Percentiles rank a stretch among this genome's conserved stretches.
Conservation (phyloP, 805 yeast genomes). For the Priceomyces carsonii region DNA sequence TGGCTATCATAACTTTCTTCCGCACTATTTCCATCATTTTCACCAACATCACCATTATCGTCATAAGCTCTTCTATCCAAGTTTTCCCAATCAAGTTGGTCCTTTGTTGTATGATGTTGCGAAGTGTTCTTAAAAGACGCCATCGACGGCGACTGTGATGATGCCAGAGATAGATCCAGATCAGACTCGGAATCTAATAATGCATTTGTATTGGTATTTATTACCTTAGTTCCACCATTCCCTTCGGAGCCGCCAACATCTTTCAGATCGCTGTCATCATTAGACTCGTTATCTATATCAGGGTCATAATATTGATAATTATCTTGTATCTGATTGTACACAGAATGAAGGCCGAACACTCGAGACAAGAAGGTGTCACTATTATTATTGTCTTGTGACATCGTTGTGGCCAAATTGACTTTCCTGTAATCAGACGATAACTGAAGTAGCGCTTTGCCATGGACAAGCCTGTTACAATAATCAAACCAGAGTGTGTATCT, state of each 20-base stretch:
- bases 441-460: background rate
- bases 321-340: conserved; percentile 41
- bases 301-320: conserved; percentile 41
- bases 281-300: conserved; percentile 21
- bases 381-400: conserved; percentile 15
- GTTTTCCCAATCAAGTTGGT: conserved; percentile 7
- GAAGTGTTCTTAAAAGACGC: background rate
- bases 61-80: background rate
- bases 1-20: background rate
- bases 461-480: background rate
- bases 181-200: conserved; percentile 35
- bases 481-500: too few species aligned
- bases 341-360: conserved; percentile 56
- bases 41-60: background rate
- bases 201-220: conserved; percentile 11
- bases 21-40: background rate
- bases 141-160: conserved; percentile 17
- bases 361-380: conserved; percentile 62
- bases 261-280: conserved; percentile 6
- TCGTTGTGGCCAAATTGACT: background rate
- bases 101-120: background rate
- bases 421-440: background rate
- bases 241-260: conserved; percentile 1
- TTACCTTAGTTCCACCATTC: conserved; percentile 3
- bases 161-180: conserved; percentile 31